Evolutionary conservation across 371 early-diverging fungal genomes (phyloP).

Genomic region (Batrachochytrium dendrobatidis): DNA sequence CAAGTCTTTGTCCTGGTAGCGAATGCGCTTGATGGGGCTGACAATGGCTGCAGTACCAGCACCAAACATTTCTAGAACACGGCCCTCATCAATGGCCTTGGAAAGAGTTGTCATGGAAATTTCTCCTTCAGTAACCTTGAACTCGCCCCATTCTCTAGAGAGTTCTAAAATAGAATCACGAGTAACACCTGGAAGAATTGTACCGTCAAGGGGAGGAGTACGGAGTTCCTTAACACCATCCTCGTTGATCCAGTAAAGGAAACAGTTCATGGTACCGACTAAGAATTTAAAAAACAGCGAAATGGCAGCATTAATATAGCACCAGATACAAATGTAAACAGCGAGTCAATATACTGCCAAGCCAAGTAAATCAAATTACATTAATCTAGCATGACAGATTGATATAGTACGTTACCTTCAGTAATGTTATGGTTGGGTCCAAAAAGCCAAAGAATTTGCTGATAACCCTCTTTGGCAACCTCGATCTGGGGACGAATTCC

Average conservation of each 20-base stretch:
- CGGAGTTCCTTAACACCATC: constrained; percentile 73
- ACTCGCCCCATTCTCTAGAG: constrained; percentile 78
- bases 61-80: constrained; percentile 82
- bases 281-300: not conserved
- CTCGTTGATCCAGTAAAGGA: constrained; percentile 78
- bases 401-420: constrained; percentile 41
- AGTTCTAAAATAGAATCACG: constrained; percentile 85
- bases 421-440: constrained; percentile 78
- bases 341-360: not conserved
- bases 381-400: no score
- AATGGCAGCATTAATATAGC: not conserved
- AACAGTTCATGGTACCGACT: constrained; percentile 96
- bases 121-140: constrained; percentile 80
- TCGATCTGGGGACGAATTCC: constrained; percentile 82
- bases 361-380: no score
- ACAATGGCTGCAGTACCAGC: constrained; percentile 96
- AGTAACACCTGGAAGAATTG: constrained; percentile 96
- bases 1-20: constrained; percentile 56
- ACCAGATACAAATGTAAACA: not conserved
- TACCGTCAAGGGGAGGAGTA: constrained; percentile 91
- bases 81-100: constrained; percentile 62
- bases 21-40: constrained; percentile 80
- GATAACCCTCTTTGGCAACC: constrained; percentile 76
- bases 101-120: constrained; percentile 79
- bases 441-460: constrained; percentile 94